Percentiles rank a stretch among this genome's conserved stretches.
Conservation (phyloP, 495 filamentous ascomycete species). For the Penicillium turbatum region DNA sequence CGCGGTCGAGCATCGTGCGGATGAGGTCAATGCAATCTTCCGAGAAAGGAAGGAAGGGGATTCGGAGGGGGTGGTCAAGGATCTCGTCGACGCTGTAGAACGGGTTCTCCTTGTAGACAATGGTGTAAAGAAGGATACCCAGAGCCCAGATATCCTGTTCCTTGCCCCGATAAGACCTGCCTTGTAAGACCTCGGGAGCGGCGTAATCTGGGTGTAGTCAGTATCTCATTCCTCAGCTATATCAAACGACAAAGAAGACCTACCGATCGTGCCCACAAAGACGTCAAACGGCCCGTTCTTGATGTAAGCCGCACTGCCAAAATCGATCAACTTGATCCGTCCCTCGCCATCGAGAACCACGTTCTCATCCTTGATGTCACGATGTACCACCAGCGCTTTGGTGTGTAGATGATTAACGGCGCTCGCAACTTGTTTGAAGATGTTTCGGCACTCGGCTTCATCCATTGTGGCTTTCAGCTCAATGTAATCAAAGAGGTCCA, state of each 20-base stretch:
- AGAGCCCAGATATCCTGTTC: conserved; percentile 98
- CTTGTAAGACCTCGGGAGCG: conserved; percentile 93
- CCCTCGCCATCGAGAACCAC: conserved; percentile 94
- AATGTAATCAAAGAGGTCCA: conserved; percentile 99
- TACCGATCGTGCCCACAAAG: conserved; percentile 98
- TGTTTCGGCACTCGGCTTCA: conserved; percentile 86
- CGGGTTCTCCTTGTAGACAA: conserved; percentile 98
- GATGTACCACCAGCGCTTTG: conserved; percentile 87
- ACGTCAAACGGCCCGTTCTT: conserved; percentile 98
- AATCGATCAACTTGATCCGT: conserved; percentile 95
- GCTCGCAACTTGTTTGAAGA: conserved; percentile 86
- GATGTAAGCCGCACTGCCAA: conserved; percentile 96
- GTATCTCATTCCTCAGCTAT: not conserved
- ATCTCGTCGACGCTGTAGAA: conserved; percentile 99
- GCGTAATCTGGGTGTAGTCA: conserved; percentile 71
- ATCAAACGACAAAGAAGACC: conserved; percentile 22
- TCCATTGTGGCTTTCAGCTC: conserved; percentile 96
- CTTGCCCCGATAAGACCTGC: conserved; percentile 87
- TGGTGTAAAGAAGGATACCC: conserved; percentile 96
- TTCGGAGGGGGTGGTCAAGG: conserved; percentile 89
- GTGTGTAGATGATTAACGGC: conserved; percentile 90
- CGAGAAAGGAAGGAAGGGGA: conserved; percentile 82
- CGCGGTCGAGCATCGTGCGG: conserved; percentile 81
- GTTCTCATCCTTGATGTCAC: conserved; percentile 99
- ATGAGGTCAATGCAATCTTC: conserved; percentile 89